Base-by-base conservation (phyloP, 441 rosid species). In the Gossypium schwendimanii region DNA sequence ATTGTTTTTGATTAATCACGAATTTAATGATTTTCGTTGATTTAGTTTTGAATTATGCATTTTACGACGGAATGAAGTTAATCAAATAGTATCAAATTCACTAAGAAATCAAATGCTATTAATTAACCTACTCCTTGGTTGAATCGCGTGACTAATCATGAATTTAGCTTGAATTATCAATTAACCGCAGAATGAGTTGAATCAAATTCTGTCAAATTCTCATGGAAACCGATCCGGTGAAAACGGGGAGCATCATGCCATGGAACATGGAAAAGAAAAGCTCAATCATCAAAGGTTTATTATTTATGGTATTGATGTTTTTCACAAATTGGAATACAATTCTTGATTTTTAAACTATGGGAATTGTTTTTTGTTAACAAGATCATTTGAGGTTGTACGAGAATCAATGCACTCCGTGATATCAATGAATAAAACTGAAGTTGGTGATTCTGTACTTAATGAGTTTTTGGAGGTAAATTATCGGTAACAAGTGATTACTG, bases 341-440 rank as follows among this genome's bases (percentile, higher is more conserved):
- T 70, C 24, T 23, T 52, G 3, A 49, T 67, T 9, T 18, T 6
- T 15, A 20, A 18, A 6, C 1, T 36, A 41, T 36, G 12, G 20
- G 39, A 54, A 18, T 4, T 31, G n/a, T 14, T 33, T 49, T 23
- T 18, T 14, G 15, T 36, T 33, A 33, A 63, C 3, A 74, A 92
- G 98, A 87, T 70, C 79, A 26, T 89, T 87, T 69, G 92, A 90
- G 77, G 61, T 73, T 68, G 96, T 95, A 17, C 86, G 88, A 53
- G 90, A 85, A 47, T 87, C 92, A 0, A 87, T 91, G 98, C 89
- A 88, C 84, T 83, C 85, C 3, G 97, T 96, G n/a, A 87, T 91
- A 73, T 88, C 92, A 1, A 79, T 84, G 82, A 87, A 85, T 79
- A 95, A 93, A 83, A 83, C 87, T 0, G 91, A 89, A 80, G 84